Conservation (phyloP, 2,329 filamentous ascomycete genomes). For the Allantophomopsis lycopodina region DNA sequence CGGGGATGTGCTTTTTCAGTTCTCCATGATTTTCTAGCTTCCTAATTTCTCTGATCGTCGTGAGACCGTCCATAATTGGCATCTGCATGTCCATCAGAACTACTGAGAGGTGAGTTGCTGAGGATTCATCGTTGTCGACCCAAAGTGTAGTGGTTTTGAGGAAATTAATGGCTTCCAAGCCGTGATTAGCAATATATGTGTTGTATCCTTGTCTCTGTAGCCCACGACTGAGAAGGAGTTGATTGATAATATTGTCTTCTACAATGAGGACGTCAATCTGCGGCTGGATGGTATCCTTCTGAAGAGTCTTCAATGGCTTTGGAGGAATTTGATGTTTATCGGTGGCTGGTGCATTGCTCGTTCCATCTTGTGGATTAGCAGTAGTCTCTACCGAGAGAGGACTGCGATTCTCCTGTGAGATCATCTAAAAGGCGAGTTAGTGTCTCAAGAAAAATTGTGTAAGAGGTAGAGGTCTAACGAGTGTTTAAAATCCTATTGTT, state of each 20-base stretch:
- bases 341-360: no score
- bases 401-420: no score
- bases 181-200: constrained; percentile 46
- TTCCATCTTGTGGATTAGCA: no score
- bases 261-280: constrained; percentile 38
- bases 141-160: constrained; percentile 39
- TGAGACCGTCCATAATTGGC: constrained; percentile 68
- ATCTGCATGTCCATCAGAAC: constrained; percentile 70
- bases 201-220: constrained; percentile 40
- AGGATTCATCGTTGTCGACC: no score
- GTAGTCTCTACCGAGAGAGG: no score
- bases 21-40: constrained; percentile 27
- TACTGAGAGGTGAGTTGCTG: constrained; percentile 40
- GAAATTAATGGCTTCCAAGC: constrained; percentile 40
- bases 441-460: no score
- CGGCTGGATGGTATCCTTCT: no score
- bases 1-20: constrained; percentile 50
- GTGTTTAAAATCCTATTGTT: no score
- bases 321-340: no score
- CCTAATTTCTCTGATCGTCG: constrained; percentile 52
- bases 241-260: constrained; percentile 51
- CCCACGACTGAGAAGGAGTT: constrained; percentile 44
- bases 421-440: no score
- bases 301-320: no score
- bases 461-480: no score